These are phyloP conservation scores for Apiospora malaysiana DNA, from an alignment of 2,329 filamentous ascomycete species.

Conservation along the genomic window DNA sequence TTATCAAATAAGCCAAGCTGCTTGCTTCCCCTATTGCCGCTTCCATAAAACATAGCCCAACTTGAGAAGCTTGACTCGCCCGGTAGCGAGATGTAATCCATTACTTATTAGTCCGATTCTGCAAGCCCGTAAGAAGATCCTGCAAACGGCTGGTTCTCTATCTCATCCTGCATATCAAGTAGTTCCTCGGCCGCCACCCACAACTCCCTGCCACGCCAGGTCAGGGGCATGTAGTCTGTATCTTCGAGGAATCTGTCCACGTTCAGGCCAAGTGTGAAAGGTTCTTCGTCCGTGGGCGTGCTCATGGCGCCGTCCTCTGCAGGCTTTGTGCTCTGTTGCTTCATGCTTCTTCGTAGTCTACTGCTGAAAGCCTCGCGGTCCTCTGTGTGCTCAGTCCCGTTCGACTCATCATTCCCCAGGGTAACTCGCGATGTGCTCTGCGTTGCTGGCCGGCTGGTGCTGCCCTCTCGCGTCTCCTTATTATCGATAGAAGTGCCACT, in stretches of 20 bases:
- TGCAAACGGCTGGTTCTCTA: not conserved
- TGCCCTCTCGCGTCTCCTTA: not conserved
- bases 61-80: not conserved
- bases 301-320: slow-evolving; percentile 20
- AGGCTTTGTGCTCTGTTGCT: slow-evolving; percentile 2
- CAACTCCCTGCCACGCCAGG: slow-evolving; percentile 13
- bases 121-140: not conserved
- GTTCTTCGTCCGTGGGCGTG: not conserved
- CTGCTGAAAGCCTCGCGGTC: slow-evolving; percentile 25
- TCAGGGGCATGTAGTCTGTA: not conserved
- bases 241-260: not conserved
- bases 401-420: slow-evolving; percentile 21
- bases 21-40: not conserved
- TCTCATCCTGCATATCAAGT: slow-evolving; percentile 21
- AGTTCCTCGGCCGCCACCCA: slow-evolving; percentile 31
- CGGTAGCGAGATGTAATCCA: not conserved
- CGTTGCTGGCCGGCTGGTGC: not conserved
- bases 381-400: slow-evolving; percentile 27
- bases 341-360: slow-evolving; percentile 25
- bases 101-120: not conserved
- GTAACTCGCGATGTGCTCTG: not conserved
- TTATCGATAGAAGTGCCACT: not conserved
- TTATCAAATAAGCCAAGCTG: slow-evolving; percentile 13
- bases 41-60: not conserved
- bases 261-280: not conserved